A percentile compares a stretch with the other conserved stretches of the same genome.
phyloP scores from a whole-genome alignment of 1,284 basidiomycete species.

The Irpex lacteus region DNA sequence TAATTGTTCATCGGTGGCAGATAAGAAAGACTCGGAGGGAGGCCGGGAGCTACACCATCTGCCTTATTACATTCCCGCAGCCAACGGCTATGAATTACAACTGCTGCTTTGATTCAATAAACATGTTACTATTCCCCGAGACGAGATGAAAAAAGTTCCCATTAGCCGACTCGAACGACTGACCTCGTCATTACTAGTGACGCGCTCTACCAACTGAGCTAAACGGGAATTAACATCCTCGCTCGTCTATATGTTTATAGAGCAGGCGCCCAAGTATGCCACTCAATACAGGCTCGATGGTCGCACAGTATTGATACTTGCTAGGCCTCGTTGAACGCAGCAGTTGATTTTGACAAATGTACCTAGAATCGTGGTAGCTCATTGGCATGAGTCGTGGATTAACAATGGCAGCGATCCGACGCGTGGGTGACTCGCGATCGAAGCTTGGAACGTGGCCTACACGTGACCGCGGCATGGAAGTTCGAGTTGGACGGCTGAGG shows the following conservation, averaged over 20 bases:
- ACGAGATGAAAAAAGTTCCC: slow-evolving; percentile 1
- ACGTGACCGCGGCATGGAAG: slow-evolving; percentile 14
- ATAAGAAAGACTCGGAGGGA: not conserved
- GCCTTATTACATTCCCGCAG: not conserved
- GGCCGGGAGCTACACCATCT: not conserved
- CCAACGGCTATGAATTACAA: not conserved
- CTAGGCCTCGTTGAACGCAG: too few relatives aligned
- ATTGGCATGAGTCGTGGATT: not conserved
- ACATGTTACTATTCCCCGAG: too few relatives aligned
- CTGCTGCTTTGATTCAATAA: not conserved
- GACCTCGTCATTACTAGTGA: slow-evolving; percentile 42
- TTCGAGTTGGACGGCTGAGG: slow-evolving; percentile 6
- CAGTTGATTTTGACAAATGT: too few relatives aligned
- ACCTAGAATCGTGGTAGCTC: too few relatives aligned
- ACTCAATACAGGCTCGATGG: too few relatives aligned
- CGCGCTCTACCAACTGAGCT: slow-evolving; percentile 63
- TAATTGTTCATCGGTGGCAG: not conserved
- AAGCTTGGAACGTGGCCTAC: not conserved
- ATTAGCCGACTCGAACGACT: slow-evolving; percentile 13
- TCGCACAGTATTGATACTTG: too few relatives aligned
- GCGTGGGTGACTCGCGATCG: not conserved
- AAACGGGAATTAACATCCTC: slow-evolving; percentile 26
- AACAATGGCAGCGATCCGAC: too few relatives aligned
- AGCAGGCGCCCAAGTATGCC: not conserved
- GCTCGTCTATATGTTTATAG: not conserved